phyloP scores from a whole-genome alignment of 2,329 filamentous ascomycete genomes.

The Colletotrichum viniferum region DNA sequence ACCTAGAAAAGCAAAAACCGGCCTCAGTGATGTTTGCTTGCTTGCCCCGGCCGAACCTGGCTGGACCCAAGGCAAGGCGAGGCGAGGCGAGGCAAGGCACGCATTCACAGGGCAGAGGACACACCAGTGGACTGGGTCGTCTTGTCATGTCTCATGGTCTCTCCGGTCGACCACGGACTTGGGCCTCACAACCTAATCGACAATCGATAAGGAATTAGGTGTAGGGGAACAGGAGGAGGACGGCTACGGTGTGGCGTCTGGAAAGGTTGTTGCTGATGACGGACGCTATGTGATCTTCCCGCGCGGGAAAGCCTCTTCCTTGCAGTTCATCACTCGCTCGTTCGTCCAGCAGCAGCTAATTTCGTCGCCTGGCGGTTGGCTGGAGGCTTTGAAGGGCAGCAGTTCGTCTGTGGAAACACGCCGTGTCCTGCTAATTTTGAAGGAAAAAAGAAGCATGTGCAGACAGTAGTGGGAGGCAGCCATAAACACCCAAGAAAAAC shows the following conservation, averaged over 20 bases:
- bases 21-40: neutral
- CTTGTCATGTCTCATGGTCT: neutral
- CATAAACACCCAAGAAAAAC: neutral
- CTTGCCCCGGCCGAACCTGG: neutral
- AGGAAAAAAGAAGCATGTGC: neutral
- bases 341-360: neutral
- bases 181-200: neutral
- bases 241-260: conserved; percentile 13
- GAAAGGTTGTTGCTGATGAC: conserved; percentile 1
- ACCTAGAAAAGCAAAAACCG: neutral
- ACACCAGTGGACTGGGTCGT: neutral
- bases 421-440: neutral
- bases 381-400: neutral
- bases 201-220: neutral
- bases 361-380: neutral
- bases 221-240: neutral
- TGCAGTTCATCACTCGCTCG: neutral
- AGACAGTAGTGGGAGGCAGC: neutral
- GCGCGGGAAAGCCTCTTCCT: neutral
- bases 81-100: neutral
- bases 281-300: neutral
- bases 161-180: neutral
- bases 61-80: neutral
- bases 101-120: neutral
- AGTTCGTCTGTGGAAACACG: neutral